phyloP scores from a whole-genome alignment of 306 rosid species.

The Hippophae gyantsensis region DNA sequence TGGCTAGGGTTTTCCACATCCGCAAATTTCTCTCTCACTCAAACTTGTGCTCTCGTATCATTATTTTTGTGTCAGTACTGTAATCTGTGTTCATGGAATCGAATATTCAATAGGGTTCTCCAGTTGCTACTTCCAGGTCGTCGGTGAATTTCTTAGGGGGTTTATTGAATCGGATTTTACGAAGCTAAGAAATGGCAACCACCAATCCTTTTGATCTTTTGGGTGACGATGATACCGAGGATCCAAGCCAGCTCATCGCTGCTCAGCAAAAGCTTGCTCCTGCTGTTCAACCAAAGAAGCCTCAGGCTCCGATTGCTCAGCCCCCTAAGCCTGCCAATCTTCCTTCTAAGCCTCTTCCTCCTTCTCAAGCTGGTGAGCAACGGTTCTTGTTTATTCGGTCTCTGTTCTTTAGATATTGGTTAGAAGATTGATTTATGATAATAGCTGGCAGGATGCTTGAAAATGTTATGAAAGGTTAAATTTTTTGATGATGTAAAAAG shows the following conservation, averaged over 20 bases:
- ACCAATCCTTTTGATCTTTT: slow-evolving; percentile 51
- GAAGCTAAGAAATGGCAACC: slow-evolving; percentile 41
- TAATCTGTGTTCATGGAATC: slow-evolving; percentile 23
- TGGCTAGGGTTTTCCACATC: no score
- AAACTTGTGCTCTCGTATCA: background rate
- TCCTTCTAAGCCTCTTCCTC: slow-evolving; percentile 59
- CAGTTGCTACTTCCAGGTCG: slow-evolving; percentile 25
- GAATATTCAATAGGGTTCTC: slow-evolving; percentile 18
- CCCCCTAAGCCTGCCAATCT: slow-evolving; percentile 44
- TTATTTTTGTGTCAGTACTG: background rate
- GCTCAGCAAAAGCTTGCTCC: slow-evolving; percentile 26
- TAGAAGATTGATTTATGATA: background rate
- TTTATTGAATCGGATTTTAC: slow-evolving; percentile 7
- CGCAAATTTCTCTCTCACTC: no score
- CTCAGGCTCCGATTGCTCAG: slow-evolving; percentile 26
- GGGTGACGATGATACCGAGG: slow-evolving; percentile 53
- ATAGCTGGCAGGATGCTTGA: background rate
- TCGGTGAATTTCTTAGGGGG: slow-evolving; percentile 11
- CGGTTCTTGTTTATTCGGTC: background rate
- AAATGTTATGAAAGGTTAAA: no score
- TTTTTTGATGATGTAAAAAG: no score
- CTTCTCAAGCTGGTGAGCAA: slow-evolving; percentile 43
- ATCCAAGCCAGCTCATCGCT: slow-evolving; percentile 39
- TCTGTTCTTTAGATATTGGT: background rate
- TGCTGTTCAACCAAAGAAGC: slow-evolving; percentile 24